A percentile compares a stretch with the other conserved stretches of the same genome.
Conservation (phyloP, 805 yeast species). For the Maudiozyma saulgeensis region DNA sequence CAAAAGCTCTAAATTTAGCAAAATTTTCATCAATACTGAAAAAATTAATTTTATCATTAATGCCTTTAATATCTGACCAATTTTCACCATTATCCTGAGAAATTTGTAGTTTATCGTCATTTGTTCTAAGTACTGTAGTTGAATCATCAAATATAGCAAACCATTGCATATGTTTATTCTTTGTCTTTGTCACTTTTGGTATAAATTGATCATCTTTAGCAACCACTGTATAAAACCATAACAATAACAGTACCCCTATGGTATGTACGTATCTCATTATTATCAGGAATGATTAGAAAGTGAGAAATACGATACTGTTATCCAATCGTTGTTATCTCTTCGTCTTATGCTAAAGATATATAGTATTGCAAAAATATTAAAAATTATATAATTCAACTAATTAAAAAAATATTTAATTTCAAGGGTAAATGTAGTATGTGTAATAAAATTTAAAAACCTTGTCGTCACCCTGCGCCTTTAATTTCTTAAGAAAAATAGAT, state of each 20-base stretch:
- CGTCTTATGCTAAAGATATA: too few species aligned
- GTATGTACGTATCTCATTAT: background rate
- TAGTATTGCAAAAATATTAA: too few species aligned
- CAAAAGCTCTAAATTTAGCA: conserved; percentile 17
- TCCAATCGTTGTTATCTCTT: too few species aligned
- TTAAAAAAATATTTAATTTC: too few species aligned
- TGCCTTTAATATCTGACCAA: conserved; percentile 30
- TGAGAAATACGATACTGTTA: background rate
- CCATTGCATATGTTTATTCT: background rate
- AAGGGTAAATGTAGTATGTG: too few species aligned
- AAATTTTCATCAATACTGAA: conserved; percentile 10
- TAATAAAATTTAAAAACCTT: too few species aligned
- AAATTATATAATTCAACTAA: too few species aligned
- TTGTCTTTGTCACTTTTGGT: conserved; percentile 13
- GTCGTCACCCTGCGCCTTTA: too few species aligned
- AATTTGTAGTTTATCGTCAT: conserved; percentile 22
- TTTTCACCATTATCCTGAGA: conserved; percentile 43
- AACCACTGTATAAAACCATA: background rate
- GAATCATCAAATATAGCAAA: conserved; percentile 43
- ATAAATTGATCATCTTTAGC: conserved; percentile 6
- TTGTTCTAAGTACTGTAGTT: conserved; percentile 31
- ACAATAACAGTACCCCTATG: background rate
- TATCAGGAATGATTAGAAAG: background rate
- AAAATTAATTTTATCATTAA: conserved; percentile 2
- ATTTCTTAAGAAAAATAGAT: too few species aligned